Percentiles rank a stretch among this genome's conserved stretches.
phyloP scores from a whole-genome alignment of 2,329 filamentous ascomycete genomes.

The Microsporum audouinii region DNA sequence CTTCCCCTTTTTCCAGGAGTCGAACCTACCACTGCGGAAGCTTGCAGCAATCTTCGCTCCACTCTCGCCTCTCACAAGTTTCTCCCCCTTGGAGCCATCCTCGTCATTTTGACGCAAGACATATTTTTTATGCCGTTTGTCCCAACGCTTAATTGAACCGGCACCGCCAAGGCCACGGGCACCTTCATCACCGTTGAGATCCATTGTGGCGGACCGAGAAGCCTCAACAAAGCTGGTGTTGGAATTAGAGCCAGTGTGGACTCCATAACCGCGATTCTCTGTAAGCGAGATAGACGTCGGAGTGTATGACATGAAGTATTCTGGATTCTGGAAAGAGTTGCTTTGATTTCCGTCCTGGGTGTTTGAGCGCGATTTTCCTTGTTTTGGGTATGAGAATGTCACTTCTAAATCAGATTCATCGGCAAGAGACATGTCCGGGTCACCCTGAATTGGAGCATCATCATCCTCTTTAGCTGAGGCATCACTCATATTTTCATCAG shows the following conservation, averaged over 20 bases:
- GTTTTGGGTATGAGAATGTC: conserved; percentile 49
- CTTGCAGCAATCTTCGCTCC: conserved; percentile 91
- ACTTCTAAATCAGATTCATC: conserved; percentile 55
- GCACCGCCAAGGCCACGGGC: conserved; percentile 69
- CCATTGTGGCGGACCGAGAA: conserved; percentile 81
- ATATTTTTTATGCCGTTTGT: conserved; percentile 94
- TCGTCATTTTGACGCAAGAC: conserved; percentile 85
- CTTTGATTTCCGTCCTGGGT: conserved; percentile 22
- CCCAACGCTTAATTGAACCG: conserved; percentile 76
- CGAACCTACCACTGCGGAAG: conserved; percentile 88
- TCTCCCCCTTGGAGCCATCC: conserved; percentile 68
- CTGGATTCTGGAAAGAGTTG: conserved; percentile 62
- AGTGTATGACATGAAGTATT: conserved; percentile 94
- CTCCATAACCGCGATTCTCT: conserved; percentile 86
- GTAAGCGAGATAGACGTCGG: conserved; percentile 68
- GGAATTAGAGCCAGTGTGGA: conserved; percentile 58
- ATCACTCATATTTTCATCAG: conserved; percentile 30
- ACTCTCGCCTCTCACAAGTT: conserved; percentile 75
- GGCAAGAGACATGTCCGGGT: conserved; percentile 34
- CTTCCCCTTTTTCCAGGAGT: conserved; percentile 80
- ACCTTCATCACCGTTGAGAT: conserved; percentile 78
- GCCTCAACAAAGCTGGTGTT: conserved; percentile 72
- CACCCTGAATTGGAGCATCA: conserved; percentile 16
- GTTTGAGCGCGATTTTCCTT: conserved; percentile 36
- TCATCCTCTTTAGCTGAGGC: conserved; percentile 28